Evolutionary conservation across 352 stramenopile genomes (phyloP).

Genomic region (Aphanomyces invadans): DNA sequence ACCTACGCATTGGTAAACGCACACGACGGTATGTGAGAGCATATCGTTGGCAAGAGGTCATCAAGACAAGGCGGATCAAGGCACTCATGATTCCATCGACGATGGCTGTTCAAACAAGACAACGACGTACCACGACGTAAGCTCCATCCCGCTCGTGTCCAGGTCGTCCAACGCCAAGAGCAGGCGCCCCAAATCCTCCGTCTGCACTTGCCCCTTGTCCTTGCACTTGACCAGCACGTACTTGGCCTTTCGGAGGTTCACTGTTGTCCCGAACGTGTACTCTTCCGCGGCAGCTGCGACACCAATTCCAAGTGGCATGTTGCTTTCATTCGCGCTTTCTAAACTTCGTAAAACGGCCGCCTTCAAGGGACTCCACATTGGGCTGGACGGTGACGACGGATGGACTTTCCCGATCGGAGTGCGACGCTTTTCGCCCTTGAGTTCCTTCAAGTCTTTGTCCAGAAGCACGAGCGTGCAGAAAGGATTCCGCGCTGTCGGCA

Average conservation of each 20-base stretch:
- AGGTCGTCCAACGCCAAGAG: slow-evolving; percentile 76
- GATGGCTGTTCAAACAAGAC: too few relatives aligned
- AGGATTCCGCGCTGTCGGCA: slow-evolving; percentile 56
- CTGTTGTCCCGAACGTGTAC: slow-evolving; percentile 81
- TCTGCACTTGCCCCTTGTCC: slow-evolving; percentile 77
- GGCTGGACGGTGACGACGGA: slow-evolving; percentile 27
- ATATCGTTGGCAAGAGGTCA: too few relatives aligned
- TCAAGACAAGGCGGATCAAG: too few relatives aligned
- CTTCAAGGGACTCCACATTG: slow-evolving; percentile 80
- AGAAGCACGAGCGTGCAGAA: slow-evolving; percentile 80
- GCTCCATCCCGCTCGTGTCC: slow-evolving; percentile 74
- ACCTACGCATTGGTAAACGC: slow-evolving; percentile 25
- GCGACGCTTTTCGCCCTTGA: slow-evolving; percentile 82
- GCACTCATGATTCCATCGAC: too few relatives aligned
- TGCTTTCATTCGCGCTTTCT: slow-evolving; percentile 65
- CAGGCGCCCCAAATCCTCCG: slow-evolving; percentile 67
- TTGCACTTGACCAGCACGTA: slow-evolving; percentile 85
- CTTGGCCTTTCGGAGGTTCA: slow-evolving; percentile 65
- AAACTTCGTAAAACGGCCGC: slow-evolving; percentile 67
- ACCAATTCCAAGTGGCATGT: slow-evolving; percentile 80
- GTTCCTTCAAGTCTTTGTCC: slow-evolving; percentile 76
- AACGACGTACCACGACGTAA: slow-evolving; percentile 46
- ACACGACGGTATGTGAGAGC: background rate
- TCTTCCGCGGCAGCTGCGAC: slow-evolving; percentile 70
- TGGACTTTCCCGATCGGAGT: slow-evolving; percentile 35